Evolutionary conservation across 768 basidiomycete genomes (phyloP), one percentile per base, ranked within the genome.

Genomic region (Naganishia vishniacii): DNA sequence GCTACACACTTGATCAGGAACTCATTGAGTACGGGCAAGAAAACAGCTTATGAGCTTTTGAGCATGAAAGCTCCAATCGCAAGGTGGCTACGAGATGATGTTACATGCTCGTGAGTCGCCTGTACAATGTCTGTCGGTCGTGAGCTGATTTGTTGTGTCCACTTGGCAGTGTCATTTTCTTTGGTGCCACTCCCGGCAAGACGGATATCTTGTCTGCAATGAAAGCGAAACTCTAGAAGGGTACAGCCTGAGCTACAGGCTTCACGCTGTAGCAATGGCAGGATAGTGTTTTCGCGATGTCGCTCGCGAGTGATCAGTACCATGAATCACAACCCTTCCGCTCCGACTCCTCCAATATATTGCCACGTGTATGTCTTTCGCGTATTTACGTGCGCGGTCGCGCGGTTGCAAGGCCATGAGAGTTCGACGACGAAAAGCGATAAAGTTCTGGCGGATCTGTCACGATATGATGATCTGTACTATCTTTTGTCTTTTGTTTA

Each of bases 1-100:
- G 74, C 76, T 0, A 77, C 76, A 1, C 76, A 77, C 59, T 59
- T 77, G 68, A 77, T 77, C 48, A 53, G 74, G 45, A 77, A 77
- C 62, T 66, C 69, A 6, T 61, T 77, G 28, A 71, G 65, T 23
- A 73, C 73, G 3, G 70, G 66, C 2, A 70, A 75, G 59, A 68
- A 71, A 65, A 56, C 47, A 7, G 58, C 70, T 29, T 65, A 58
- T 11, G 71, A 75, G 64, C 44, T 77, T 46, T 65, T 77, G 69
- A 77, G 75, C 62, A 29, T 77, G 62, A 63, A 63, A 41, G 62
- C 62, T 23, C 62, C 62, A 3, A 45, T 63, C n/a, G 65, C 72
- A 20, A 70, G 74, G 68, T 74, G 68, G 70, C 46, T 71, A 60
- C 69, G 74, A 64, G 76, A 75, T 62, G 76, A 77, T 68, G 67